Evolutionary conservation across 192 early-diverging fungal genomes (phyloP).

Genomic region (Mycoemilia scoparia): DNA sequence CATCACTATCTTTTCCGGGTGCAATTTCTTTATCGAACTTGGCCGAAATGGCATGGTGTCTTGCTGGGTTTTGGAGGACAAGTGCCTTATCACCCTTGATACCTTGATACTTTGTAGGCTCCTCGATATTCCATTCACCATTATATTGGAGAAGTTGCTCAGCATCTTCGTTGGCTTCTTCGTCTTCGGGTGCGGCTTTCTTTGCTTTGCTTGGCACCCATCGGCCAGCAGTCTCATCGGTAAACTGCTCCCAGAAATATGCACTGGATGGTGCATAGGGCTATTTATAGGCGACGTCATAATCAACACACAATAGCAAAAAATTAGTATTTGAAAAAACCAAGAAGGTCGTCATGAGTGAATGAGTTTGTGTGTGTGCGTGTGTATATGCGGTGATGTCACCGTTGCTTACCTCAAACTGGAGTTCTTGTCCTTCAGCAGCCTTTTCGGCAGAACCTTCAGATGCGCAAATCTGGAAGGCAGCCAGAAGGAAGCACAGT

Average conservation of each 20-base stretch:
- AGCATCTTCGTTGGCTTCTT: slow-evolving; percentile 8
- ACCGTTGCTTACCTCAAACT: no score
- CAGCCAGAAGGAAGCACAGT: no score
- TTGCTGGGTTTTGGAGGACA: slow-evolving; percentile 60
- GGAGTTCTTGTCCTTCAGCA: no score
- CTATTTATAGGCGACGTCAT: no score
- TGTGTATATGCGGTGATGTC: no score
- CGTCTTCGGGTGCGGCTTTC: slow-evolving; percentile 11
- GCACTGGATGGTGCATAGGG: slow-evolving; percentile 12
- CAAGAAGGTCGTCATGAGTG: no score
- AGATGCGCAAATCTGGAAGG: no score
- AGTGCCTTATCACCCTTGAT: slow-evolving; percentile 55
- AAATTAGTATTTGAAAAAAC: no score
- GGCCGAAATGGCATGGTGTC: slow-evolving; percentile 76
- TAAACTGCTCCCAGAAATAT: slow-evolving; percentile 27
- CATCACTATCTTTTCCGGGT: slow-evolving; percentile 45
- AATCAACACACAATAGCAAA: no score
- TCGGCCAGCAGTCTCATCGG: slow-evolving; percentile 1
- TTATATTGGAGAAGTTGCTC: no score
- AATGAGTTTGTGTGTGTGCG: no score
- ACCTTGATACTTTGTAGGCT: slow-evolving; percentile 32
- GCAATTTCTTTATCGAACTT: slow-evolving; percentile 50
- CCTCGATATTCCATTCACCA: slow-evolving; percentile 72
- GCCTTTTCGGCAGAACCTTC: no score
- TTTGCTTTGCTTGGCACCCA: slow-evolving; percentile 17